These are phyloP conservation scores for Cordyceps cicadae DNA, from an alignment of 2,329 filamentous ascomycete species.

Conservation along the genomic window DNA sequence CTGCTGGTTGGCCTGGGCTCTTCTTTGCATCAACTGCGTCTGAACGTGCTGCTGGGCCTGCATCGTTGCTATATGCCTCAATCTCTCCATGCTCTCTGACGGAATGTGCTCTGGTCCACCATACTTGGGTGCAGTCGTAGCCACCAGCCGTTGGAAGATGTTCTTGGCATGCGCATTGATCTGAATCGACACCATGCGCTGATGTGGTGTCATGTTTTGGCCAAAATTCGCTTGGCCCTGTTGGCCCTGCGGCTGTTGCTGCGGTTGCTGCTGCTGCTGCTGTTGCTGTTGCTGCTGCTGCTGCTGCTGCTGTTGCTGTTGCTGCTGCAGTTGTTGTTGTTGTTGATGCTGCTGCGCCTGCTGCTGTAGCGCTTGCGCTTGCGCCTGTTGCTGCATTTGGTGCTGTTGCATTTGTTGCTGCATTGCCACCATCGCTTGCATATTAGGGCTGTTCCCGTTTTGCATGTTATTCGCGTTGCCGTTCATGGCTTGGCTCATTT, in stretches of 20 bases:
- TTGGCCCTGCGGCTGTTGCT: slow-evolving; percentile 23
- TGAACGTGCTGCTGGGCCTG: slow-evolving; percentile 23
- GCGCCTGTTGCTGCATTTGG: slow-evolving; percentile 24
- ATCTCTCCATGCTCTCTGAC: slow-evolving; percentile 33
- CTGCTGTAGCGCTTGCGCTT: slow-evolving; percentile 20
- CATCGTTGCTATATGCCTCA: slow-evolving; percentile 33
- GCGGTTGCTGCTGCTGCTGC: slow-evolving; percentile 25
- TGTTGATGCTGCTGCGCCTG: slow-evolving; percentile 22
- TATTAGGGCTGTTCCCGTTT: slow-evolving; percentile 19
- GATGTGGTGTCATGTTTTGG: slow-evolving; percentile 12
- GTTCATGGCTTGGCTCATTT: slow-evolving; percentile 27
- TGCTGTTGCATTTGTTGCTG: slow-evolving; percentile 26
- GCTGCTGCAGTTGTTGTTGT: slow-evolving; percentile 21
- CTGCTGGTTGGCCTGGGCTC: slow-evolving; percentile 18
- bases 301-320: slow-evolving; percentile 23
- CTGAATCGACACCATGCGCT: slow-evolving; percentile 16
- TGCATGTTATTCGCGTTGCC: slow-evolving; percentile 22
- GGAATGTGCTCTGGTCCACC: slow-evolving; percentile 39
- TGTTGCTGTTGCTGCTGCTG: slow-evolving; percentile 25
- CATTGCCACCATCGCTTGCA: slow-evolving; percentile 24
- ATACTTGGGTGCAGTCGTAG: slow-evolving; percentile 25
- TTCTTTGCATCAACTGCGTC: slow-evolving; percentile 25
- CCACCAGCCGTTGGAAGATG: slow-evolving; percentile 34
- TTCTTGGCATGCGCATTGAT: slow-evolving; percentile 26
- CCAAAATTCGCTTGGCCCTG: slow-evolving; percentile 15